Evolutionary conservation across 371 early-diverging fungal genomes (phyloP).

Genomic region (Choanephora cucurbitarum): DNA sequence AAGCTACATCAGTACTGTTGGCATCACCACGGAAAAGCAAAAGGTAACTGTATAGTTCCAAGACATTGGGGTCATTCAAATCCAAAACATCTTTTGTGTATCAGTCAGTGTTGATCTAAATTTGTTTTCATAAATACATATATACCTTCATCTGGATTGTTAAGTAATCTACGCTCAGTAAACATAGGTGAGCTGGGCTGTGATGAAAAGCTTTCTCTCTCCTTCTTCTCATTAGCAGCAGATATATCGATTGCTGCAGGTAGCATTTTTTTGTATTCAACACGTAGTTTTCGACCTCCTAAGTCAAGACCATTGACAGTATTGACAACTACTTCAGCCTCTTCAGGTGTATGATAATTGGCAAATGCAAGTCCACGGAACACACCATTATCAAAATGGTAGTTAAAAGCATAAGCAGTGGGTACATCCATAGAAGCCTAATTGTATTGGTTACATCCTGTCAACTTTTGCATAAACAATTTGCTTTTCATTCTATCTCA

Average conservation of each 20-base stretch:
- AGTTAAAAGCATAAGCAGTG: conserved; percentile 79
- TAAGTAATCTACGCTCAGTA: conserved; percentile 16
- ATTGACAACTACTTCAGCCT: conserved; percentile 69
- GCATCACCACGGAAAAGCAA: conserved; percentile 71
- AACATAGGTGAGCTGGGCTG: conserved; percentile 17
- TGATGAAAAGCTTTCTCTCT: conserved; percentile 18
- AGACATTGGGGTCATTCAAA: conserved; percentile 67
- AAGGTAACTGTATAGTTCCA: conserved; percentile 69
- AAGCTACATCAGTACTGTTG: conserved; percentile 60
- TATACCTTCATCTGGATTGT: conserved; percentile 20
- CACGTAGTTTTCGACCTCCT: conserved; percentile 75
- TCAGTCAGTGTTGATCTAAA: not conserved
- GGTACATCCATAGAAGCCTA: conserved; percentile 66
- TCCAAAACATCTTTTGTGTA: conserved; percentile 50
- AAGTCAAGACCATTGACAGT: conserved; percentile 71
- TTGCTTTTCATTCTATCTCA: not conserved
- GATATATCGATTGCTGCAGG: conserved; percentile 30
- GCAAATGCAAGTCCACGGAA: conserved; percentile 86
- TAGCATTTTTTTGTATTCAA: conserved; percentile 75
- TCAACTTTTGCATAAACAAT: not conserved
- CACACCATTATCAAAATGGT: conserved; percentile 78
- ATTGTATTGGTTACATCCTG: not conserved
- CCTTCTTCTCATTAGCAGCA: conserved; percentile 29
- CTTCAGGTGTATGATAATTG: conserved; percentile 77
- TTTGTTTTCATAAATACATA: not conserved